These are phyloP conservation scores for Punica granatum DNA, from an alignment of 345 rosid species.

Conservation along the genomic window DNA sequence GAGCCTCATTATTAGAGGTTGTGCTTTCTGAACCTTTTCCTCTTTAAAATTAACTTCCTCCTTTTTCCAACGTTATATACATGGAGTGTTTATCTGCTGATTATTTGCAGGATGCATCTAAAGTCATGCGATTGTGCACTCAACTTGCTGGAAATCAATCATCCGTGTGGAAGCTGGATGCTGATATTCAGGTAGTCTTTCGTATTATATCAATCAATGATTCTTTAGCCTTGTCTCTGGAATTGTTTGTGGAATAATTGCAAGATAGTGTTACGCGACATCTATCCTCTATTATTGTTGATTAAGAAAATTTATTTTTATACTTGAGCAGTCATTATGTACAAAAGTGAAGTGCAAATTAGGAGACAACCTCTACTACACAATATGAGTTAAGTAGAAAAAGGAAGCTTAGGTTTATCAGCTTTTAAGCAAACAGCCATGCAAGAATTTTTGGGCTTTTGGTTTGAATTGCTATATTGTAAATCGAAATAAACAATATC, in stretches of 20 bases:
- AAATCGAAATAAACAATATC: not conserved
- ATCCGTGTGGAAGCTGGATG: slow-evolving; percentile 80
- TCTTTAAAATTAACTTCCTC: not conserved
- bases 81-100: slow-evolving; percentile 6
- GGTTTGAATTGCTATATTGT: not conserved
- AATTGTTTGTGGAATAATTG: not conserved
- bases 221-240: slow-evolving; percentile 4
- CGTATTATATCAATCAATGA: not conserved
- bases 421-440: not conserved
- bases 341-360: not conserved
- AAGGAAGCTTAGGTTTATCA: not conserved
- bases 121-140: slow-evolving; percentile 42
- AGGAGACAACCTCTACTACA: not conserved
- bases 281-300: not conserved
- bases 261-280: not conserved
- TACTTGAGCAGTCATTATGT: not conserved
- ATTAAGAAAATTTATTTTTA: not conserved
- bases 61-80: not conserved
- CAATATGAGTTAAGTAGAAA: not conserved
- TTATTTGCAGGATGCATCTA: slow-evolving; percentile 58
- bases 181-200: slow-evolving; percentile 66
- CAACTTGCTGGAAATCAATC: slow-evolving; percentile 57
- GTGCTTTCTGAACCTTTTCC: slow-evolving; percentile 11
- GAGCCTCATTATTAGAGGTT: slow-evolving; percentile 83
- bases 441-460: not conserved